Conservation (phyloP, 2,329 filamentous ascomycete species). For the Talaromyces sp. region DNA sequence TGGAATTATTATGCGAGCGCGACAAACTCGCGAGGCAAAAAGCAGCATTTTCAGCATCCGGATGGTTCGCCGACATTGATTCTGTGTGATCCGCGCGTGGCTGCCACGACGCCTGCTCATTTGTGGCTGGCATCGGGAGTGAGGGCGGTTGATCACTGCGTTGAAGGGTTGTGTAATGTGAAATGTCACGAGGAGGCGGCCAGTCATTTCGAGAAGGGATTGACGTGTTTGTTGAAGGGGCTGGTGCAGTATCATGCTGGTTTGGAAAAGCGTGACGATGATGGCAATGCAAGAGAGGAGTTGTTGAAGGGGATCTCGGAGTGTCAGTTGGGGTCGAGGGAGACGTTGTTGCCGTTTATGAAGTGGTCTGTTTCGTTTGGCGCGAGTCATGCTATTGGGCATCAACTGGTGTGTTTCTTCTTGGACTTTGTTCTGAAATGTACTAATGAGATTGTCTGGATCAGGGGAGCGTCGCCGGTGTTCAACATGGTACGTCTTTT, state of each 20-base stretch:
- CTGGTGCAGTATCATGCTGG: constrained; percentile 6
- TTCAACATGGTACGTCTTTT: too few species aligned
- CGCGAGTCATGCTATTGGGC: too few species aligned
- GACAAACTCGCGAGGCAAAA: neutral
- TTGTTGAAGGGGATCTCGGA: neutral
- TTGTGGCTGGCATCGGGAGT: constrained; percentile 11
- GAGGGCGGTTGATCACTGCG: constrained; percentile 10
- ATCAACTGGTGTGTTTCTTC: too few species aligned
- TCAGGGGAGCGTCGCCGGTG: too few species aligned
- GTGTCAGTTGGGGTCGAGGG: too few species aligned
- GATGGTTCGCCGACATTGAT: neutral
- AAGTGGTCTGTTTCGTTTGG: too few species aligned
- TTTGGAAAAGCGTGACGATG: neutral
- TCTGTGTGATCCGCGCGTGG: constrained; percentile 7
- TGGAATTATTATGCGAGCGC: too few species aligned
- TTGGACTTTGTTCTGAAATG: too few species aligned
- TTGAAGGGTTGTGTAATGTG: constrained; percentile 9
- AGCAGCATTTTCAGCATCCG: constrained; percentile 9
- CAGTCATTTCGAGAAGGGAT: neutral
- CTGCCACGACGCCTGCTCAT: constrained; percentile 7
- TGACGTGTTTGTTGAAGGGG: constrained; percentile 5
- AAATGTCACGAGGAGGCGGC: neutral
- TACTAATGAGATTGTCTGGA: too few species aligned
- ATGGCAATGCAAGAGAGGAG: neutral
- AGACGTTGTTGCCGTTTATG: too few species aligned